Evolutionary conservation across 2,329 filamentous ascomycete genomes (phyloP).

Genomic region (Rutstroemia sp.): DNA sequence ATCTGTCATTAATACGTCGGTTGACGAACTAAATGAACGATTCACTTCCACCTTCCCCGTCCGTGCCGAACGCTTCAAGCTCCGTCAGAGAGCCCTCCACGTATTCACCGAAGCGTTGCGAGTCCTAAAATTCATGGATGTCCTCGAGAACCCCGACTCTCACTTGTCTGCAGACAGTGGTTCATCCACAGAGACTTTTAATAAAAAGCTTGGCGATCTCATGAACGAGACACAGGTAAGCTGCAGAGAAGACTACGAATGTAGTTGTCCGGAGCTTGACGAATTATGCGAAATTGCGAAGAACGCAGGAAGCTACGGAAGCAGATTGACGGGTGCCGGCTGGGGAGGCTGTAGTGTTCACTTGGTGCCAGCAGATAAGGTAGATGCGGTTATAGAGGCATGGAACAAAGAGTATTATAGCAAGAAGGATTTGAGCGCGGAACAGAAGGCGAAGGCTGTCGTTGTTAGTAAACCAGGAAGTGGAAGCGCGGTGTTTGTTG

Average conservation of each 20-base stretch:
- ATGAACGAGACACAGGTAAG: conserved; percentile 88
- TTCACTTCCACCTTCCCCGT: conserved; percentile 89
- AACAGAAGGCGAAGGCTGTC: conserved; percentile 71
- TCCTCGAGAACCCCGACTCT: conserved; percentile 53
- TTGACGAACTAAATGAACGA: conserved; percentile 63
- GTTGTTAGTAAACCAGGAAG: conserved; percentile 83
- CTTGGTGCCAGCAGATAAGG: conserved; percentile 76
- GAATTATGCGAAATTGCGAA: conserved; percentile 75
- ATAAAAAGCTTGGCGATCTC: conserved; percentile 66
- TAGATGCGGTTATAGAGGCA: conserved; percentile 68
- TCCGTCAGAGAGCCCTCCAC: conserved; percentile 81
- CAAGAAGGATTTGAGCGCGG: conserved; percentile 55
- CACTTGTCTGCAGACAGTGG: conserved; percentile 21
- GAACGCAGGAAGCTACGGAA: conserved; percentile 73
- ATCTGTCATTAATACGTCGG: conserved; percentile 58
- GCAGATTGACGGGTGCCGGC: conserved; percentile 82
- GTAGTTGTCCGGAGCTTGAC: conserved; percentile 89
- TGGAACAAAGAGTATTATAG: conserved; percentile 78
- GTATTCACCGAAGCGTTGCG: conserved; percentile 86
- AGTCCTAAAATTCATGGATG: conserved; percentile 73
- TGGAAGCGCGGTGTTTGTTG: conserved; percentile 52
- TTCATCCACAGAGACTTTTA: conserved; percentile 49
- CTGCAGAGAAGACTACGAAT: conserved; percentile 82
- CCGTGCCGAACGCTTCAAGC: conserved; percentile 77
- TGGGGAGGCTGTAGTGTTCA: conserved; percentile 98